Conservation (phyloP, 2,329 filamentous ascomycete genomes). For the Ophiocordyceps unilateralis region DNA sequence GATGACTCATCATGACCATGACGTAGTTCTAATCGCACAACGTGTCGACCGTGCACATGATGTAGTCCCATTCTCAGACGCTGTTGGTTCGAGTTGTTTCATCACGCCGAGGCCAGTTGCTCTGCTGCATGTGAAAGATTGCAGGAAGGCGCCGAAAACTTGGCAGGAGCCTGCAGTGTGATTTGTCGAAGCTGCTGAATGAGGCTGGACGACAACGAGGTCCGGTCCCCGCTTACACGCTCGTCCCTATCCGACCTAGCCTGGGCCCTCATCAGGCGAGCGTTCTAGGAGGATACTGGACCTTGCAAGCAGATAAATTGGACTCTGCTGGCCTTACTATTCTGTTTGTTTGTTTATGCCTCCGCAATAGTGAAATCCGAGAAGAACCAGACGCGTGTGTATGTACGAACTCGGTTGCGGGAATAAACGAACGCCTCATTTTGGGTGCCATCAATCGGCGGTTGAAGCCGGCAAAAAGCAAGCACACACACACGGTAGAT, state of each 20-base stretch:
- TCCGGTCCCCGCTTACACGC: not conserved
- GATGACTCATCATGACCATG: not conserved
- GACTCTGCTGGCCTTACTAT: too few relatives aligned
- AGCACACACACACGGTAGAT: not conserved
- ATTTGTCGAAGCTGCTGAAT: not conserved
- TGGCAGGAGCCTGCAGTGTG: not conserved
- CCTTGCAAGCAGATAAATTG: too few relatives aligned
- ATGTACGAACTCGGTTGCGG: not conserved
- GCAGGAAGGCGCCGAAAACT: not conserved
- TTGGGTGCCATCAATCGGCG: not conserved
- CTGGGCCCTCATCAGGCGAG: too few relatives aligned
- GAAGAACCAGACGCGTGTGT: too few relatives aligned
- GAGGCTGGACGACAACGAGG: not conserved
- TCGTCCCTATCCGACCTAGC: not conserved
- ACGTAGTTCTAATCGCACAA: not conserved
- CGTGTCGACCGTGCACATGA: not conserved
- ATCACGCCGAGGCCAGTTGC: not conserved
- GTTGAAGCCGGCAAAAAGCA: not conserved
- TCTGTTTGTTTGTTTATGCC: too few relatives aligned
- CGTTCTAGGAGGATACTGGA: too few relatives aligned
- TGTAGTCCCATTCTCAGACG: not conserved
- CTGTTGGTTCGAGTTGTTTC: not conserved
- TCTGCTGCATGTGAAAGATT: too few relatives aligned
- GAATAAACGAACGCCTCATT: not conserved
- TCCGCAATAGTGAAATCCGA: too few relatives aligned